Evolutionary conservation across 1,284 basidiomycete genomes (phyloP).

Genomic region (Coriolopsis trogii): DNA sequence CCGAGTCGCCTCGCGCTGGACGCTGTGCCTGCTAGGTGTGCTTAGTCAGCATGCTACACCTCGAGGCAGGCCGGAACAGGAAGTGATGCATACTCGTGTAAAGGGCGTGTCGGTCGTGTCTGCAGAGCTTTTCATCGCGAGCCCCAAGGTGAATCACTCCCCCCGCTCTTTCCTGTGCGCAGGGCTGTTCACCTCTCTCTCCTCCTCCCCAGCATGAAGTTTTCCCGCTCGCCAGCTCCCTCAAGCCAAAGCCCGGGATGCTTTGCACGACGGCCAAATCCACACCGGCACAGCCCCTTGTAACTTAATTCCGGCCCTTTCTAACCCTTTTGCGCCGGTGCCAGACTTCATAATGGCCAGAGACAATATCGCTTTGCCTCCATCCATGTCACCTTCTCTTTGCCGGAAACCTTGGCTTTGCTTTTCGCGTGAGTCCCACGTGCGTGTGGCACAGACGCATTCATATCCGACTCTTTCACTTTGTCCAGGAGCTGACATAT

Average conservation of each 20-base stretch:
- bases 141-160: slow-evolving; percentile 29
- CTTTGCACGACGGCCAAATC: too few relatives aligned
- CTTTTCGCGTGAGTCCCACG: slow-evolving; percentile 36
- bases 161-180: slow-evolving; percentile 28
- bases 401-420: slow-evolving; percentile 24
- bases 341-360: slow-evolving; percentile 19
- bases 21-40: too few relatives aligned
- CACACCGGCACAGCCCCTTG: slow-evolving; percentile 26
- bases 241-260: too few relatives aligned
- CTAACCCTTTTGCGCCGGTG: slow-evolving; percentile 25
- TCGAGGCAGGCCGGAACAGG: slow-evolving; percentile 8
- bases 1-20: slow-evolving; percentile 2
- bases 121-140: slow-evolving; percentile 35
- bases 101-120: slow-evolving; percentile 35
- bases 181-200: slow-evolving; percentile 30
- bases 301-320: slow-evolving; percentile 27
- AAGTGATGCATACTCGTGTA: slow-evolving; percentile 28
- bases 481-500: slow-evolving; percentile 31
- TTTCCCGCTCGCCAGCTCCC: too few relatives aligned
- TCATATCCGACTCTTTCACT: slow-evolving; percentile 32
- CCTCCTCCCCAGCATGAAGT: slow-evolving; percentile 18
- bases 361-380: slow-evolving; percentile 23
- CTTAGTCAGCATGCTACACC: slow-evolving; percentile 14
- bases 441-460: slow-evolving; percentile 27
- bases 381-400: slow-evolving; percentile 10